Evolutionary conservation across 345 rosid genomes (phyloP), one percentile per base, ranked within the genome.

Genomic region (Rhodomyrtus tomentosa): DNA sequence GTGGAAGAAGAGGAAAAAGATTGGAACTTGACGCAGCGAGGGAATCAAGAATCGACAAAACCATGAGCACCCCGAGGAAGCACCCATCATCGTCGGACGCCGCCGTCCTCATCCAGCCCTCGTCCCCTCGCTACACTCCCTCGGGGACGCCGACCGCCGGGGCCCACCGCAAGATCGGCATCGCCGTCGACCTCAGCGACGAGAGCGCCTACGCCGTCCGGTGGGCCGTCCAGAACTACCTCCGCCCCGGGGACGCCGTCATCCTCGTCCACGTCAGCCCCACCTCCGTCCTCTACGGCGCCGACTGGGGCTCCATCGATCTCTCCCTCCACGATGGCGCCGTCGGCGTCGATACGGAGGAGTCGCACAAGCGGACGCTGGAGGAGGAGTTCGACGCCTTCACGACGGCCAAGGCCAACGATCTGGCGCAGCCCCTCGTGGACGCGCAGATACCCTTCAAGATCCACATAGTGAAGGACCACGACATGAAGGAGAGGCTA

Each of bases 201-300:
- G 98, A 96, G 90, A 93, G 96, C 82, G 99, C 95, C 2, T 90
- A 87, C 85, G 96, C 99, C 56, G 96, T 96, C 82, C 86, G 90
- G 36, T 96, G 99, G 99, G 93, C 97, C 2, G 93, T 96, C 38
- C 96, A 95, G 81, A 96, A 96, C 90, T 96, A 95, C 76, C 94
- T 96, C 83, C 98, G 99, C 21, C 90, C 94, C 9, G 98, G 96
- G 0, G 98, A 94, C 85, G 91, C 92, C 54, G 98, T 94, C 29
- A 84, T 94, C 55, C 94, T 95, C 68, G 90, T 95, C 83, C 98
- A 94, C 84, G 98, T 95, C 32, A 90, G 91, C 4, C 95, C 96
- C 56, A 95, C 98, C 11, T 91, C 88, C 83, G 90, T 94, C 50
- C 95, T 95, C 14, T 95, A 93, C 87, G 98, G 98, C 27, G 98